Conservation (phyloP, 1,284 basidiomycete genomes). For the Chondrostereum purpureum region DNA sequence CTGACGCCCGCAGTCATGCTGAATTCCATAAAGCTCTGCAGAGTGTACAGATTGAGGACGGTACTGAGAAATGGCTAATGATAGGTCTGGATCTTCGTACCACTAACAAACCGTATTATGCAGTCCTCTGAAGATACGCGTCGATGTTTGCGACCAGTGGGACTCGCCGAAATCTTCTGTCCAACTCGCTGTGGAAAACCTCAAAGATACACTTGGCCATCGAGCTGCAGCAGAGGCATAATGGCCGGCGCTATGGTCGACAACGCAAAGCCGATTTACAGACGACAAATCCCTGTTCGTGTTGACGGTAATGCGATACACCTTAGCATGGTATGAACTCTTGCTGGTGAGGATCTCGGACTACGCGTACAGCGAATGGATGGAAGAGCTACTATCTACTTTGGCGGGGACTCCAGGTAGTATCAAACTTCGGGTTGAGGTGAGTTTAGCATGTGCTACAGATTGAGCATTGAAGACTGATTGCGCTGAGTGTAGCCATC, state of each 20-base stretch:
- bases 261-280: constrained; percentile 22
- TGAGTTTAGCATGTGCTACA: constrained; percentile 12
- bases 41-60: too few relatives aligned
- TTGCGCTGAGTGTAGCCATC: constrained; percentile 12
- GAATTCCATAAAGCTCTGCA: too few relatives aligned
- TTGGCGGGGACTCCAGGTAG: constrained; percentile 17
- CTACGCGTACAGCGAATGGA: constrained; percentile 26
- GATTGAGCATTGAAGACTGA: background rate
- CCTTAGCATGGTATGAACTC: constrained; percentile 27
- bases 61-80: too few relatives aligned
- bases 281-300: constrained; percentile 25
- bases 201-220: constrained; percentile 22
- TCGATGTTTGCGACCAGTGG: constrained; percentile 31
- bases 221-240: constrained; percentile 22
- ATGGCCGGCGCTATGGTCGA: constrained; percentile 25
- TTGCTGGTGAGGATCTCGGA: constrained; percentile 26
- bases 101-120: too few relatives aligned
- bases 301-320: constrained; percentile 24
- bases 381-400: constrained; percentile 23
- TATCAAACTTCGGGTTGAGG: constrained; percentile 23
- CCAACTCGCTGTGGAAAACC: constrained; percentile 17
- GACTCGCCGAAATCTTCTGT: constrained; percentile 24
- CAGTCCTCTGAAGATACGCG: constrained; percentile 30
- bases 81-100: too few relatives aligned
- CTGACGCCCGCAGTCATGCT: too few relatives aligned